Evolutionary conservation across 192 early-diverging fungal genomes (phyloP).

Genomic region (Anaeromyces robustus): DNA sequence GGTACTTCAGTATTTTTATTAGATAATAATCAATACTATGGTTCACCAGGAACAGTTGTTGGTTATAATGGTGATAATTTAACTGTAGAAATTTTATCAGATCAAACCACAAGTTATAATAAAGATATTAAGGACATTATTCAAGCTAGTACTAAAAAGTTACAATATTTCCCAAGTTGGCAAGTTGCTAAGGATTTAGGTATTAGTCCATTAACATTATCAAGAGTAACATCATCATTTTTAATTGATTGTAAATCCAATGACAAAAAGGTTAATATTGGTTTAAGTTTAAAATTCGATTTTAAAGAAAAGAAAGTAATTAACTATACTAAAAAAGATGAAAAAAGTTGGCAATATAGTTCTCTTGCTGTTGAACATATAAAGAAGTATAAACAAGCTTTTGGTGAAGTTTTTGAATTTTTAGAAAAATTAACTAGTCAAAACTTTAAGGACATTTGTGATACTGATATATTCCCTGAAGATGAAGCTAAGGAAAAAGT

Average conservation of each 20-base stretch:
- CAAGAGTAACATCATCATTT: conserved; percentile 72
- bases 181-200: conserved; percentile 49
- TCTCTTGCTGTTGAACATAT: conserved; percentile 61
- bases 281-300: conserved; percentile 86
- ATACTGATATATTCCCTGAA: not conserved
- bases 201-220: conserved; percentile 49
- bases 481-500: not conserved
- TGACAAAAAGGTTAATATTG: conserved; percentile 50
- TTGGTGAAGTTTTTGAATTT: not conserved
- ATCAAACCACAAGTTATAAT: not conserved
- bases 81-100: conserved; percentile 8
- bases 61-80: conserved; percentile 22
- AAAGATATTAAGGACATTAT: conserved; percentile 10
- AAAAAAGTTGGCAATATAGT: conserved; percentile 73
- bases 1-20: conserved; percentile 65
- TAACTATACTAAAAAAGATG: conserved; percentile 67
- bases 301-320: conserved; percentile 67
- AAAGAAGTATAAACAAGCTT: conserved; percentile 33
- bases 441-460: not conserved
- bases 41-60: conserved; percentile 48
- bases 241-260: conserved; percentile 38
- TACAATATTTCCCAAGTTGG: conserved; percentile 45
- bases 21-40: conserved; percentile 49
- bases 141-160: conserved; percentile 4
- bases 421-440: not conserved